Percentiles rank a stretch among this genome's conserved stretches.
phyloP scores from a whole-genome alignment of 1,284 basidiomycete genomes.

The Phenoliferia sp. region DNA sequence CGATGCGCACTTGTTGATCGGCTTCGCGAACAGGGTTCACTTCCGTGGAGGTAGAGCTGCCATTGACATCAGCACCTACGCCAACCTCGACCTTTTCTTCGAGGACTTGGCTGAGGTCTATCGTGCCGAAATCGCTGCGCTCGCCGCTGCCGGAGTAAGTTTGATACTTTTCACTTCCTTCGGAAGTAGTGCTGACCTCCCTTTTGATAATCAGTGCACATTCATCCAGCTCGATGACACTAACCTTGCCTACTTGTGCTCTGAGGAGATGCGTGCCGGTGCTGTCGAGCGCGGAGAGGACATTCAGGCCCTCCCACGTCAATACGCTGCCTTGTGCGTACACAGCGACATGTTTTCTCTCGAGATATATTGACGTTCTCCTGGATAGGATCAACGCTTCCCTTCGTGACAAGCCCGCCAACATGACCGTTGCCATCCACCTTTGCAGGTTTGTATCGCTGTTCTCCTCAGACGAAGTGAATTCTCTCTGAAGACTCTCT shows the following conservation, averaged over 20 bases:
- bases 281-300: constrained; percentile 46
- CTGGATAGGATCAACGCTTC: constrained; percentile 60
- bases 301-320: constrained; percentile 58
- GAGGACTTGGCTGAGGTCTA: constrained; percentile 53
- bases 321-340: constrained; percentile 48
- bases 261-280: constrained; percentile 38
- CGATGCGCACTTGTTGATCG: no score
- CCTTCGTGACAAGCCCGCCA: constrained; percentile 54
- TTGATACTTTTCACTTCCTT: background rate
- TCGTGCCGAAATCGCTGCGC: constrained; percentile 61
- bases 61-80: constrained; percentile 32
- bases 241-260: constrained; percentile 31
- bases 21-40: constrained; percentile 11
- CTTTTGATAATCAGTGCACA: constrained; percentile 48
- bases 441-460: constrained; percentile 53
- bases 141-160: constrained; percentile 57
- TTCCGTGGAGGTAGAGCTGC: constrained; percentile 34
- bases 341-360: no score
- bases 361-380: background rate
- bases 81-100: constrained; percentile 38
- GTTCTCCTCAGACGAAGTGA: no score
- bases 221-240: constrained; percentile 43
- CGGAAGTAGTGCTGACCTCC: background rate
- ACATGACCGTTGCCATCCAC: constrained; percentile 65
- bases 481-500: background rate